Percentiles rank a stretch among this genome's conserved stretches.
Evolutionary conservation across 441 rosid genomes (phyloP).

Genomic region (Arabidopsis hybrid): DNA sequence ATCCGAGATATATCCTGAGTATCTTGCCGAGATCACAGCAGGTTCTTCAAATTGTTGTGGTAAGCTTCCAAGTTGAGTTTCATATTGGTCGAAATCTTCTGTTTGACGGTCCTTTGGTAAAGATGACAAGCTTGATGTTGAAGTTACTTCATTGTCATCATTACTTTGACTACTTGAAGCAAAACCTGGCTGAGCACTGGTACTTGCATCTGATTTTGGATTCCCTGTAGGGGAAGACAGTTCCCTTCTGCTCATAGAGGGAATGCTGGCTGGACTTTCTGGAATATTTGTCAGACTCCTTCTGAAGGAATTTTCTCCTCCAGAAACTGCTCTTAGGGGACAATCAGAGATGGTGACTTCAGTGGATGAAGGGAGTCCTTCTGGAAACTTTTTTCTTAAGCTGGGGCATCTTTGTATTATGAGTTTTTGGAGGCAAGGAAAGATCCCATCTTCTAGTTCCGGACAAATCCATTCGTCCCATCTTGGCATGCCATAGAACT

Average conservation of each 20-base stretch:
- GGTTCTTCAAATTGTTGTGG: conserved; percentile 33
- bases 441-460: conserved; percentile 27
- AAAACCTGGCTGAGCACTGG: conserved; percentile 24
- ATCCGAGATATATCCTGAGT: conserved; percentile 31
- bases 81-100: conserved; percentile 3
- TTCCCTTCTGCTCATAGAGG: conserved; percentile 12
- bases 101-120: conserved; percentile 12
- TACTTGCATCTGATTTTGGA: neutral
- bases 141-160: conserved; percentile 33
- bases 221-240: neutral
- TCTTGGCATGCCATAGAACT: conserved; percentile 39
- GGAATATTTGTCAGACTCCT: neutral
- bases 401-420: conserved; percentile 41
- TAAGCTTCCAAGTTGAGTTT: conserved; percentile 20
- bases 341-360: conserved; percentile 42
- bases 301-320: conserved; percentile 12
- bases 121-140: conserved; percentile 35
- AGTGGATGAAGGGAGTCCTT: conserved; percentile 38
- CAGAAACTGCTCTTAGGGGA: conserved; percentile 17
- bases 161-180: conserved; percentile 38
- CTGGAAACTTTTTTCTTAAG: conserved; percentile 30
- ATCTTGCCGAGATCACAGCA: conserved; percentile 39
- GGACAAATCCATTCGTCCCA: conserved; percentile 46
- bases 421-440: conserved; percentile 43
- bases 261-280: conserved; percentile 17